Evolutionary conservation across 306 rosid genomes (phyloP).

Genomic region (Potentilla sterilis): DNA sequence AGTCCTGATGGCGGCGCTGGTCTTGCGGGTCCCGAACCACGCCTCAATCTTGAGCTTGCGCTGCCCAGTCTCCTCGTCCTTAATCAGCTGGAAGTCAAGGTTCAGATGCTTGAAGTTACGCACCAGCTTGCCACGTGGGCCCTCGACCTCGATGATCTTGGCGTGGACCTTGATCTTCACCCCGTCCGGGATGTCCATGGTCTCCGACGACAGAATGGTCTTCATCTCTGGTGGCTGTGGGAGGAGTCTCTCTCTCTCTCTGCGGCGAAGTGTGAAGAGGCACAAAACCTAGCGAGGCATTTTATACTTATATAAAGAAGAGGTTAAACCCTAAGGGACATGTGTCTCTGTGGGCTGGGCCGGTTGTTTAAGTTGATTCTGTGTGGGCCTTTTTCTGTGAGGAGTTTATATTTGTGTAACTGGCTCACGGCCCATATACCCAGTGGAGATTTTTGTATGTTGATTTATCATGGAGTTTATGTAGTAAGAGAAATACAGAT

Average conservation of each 20-base stretch:
- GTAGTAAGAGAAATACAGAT: too few relatives aligned
- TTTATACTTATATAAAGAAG: not conserved
- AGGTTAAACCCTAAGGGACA: not conserved
- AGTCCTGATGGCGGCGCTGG: slow-evolving; percentile 79
- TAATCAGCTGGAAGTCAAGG: slow-evolving; percentile 68
- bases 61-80: slow-evolving; percentile 52
- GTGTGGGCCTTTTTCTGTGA: too few relatives aligned
- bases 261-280: slow-evolving; percentile 4
- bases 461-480: too few relatives aligned
- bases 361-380: too few relatives aligned
- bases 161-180: slow-evolving; percentile 73
- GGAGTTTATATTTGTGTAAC: too few relatives aligned
- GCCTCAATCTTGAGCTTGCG: slow-evolving; percentile 65
- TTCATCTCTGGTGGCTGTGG: slow-evolving; percentile 35
- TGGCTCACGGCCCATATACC: too few relatives aligned
- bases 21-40: slow-evolving; percentile 70
- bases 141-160: slow-evolving; percentile 74
- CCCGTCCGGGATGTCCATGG: slow-evolving; percentile 75
- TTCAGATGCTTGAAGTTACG: slow-evolving; percentile 73
- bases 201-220: slow-evolving; percentile 66
- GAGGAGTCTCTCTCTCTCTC: slow-evolving; percentile 1
- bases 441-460: too few relatives aligned
- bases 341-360: not conserved
- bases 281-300: not conserved
- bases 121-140: slow-evolving; percentile 69